These are phyloP conservation scores for Lecanicillium sp. DNA, from an alignment of 2,329 filamentous ascomycete species.

Conservation along the genomic window DNA sequence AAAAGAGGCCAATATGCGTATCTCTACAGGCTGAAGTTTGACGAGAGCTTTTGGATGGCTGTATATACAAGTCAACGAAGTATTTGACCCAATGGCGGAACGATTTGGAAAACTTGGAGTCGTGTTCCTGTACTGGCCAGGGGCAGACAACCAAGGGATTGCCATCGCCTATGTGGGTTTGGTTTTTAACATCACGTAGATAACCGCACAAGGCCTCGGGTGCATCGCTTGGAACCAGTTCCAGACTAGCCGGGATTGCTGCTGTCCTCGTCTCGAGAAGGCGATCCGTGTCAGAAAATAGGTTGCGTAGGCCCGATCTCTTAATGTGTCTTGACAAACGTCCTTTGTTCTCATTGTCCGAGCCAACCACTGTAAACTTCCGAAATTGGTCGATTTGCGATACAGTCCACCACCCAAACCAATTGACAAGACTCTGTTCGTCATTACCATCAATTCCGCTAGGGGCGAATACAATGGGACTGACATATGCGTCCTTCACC, in stretches of 20 bases:
- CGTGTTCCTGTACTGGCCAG: slow-evolving; percentile 1
- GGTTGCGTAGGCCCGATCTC: slow-evolving; percentile 11
- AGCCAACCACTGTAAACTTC: slow-evolving; percentile 51
- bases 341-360: slow-evolving; percentile 21
- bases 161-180: background rate
- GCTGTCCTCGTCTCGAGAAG: background rate
- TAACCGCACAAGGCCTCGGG: background rate
- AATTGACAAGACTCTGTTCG: slow-evolving; percentile 57
- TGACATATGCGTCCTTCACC: background rate
- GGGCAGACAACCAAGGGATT: slow-evolving; percentile 5
- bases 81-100: slow-evolving; percentile 4
- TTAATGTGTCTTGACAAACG: slow-evolving; percentile 22
- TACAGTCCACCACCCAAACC: slow-evolving; percentile 55
- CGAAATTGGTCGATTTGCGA: slow-evolving; percentile 44
- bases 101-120: background rate
- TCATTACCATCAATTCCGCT: slow-evolving; percentile 48
- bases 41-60: background rate
- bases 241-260: background rate
- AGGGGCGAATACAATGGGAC: slow-evolving; percentile 41
- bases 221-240: background rate
- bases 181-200: background rate
- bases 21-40: slow-evolving; percentile 7
- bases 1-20: slow-evolving; percentile 40
- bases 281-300: background rate
- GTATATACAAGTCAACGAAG: background rate